Evolutionary conservation across 2,329 filamentous ascomycete genomes (phyloP), one percentile per base, ranked within the genome.

Genomic region (Orbilia brochopaga): DNA sequence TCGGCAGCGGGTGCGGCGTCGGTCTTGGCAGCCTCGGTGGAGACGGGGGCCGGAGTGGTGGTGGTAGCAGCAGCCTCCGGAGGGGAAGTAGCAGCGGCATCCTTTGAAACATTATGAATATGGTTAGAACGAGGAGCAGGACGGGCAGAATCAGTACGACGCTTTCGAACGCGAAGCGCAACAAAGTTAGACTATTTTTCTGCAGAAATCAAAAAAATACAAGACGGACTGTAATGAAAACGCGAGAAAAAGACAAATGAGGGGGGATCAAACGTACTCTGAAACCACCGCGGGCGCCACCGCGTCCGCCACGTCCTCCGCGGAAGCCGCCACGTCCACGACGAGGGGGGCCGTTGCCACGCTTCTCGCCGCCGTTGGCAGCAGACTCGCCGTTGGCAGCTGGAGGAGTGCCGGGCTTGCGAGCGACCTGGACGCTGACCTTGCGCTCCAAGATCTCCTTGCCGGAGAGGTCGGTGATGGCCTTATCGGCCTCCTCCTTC

Each of bases 401-500:
- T 70, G 86, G 88, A 78, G 89, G 85, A 76, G 90, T 85, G 84
- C 97, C 93, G 72, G 93, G 93, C 86, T 96, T 97, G 84, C 93
- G 93, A 79, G 94, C 94, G 79, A 97, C 89, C 85, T 99, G 94
- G 76, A 99, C 94, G 51, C 92, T 97, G 79, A 97, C 94, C 89
- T 97, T 97, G 82, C 94, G 93, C 82, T 97, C 92, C 70, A 97
- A 88, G 78, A 99, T 94, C 83, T 95, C 92, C 85, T 97, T 92
- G 82, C 93, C 93, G 78, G 94, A 97, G 76, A 99, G 90, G 83
- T 96, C 91, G 78, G 87, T 85, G 78, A 99, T 97, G 79, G 94
- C 94, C 81, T 92, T 91, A 83, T 97, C 91, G 75, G 94, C 94
- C 85, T 97, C 94, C 76, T 87, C 87, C 73, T 94, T 91, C 75